These are phyloP conservation scores for Penicillium concentricum DNA, from an alignment of 2,329 filamentous ascomycete genomes.

Conservation along the genomic window DNA sequence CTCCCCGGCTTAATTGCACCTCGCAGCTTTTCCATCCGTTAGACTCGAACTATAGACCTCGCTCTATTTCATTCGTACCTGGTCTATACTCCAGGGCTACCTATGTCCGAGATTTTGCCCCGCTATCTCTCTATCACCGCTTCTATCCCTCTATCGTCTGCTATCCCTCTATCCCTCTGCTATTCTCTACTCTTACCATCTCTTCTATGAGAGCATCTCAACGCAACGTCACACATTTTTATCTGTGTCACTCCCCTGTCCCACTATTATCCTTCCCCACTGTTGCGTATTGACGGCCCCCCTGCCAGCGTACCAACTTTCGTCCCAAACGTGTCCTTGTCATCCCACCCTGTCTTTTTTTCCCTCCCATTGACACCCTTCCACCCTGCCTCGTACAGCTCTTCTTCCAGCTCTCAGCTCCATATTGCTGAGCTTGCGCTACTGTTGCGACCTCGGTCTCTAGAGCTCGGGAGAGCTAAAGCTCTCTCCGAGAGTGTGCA, in stretches of 20 bases:
- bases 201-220: not conserved
- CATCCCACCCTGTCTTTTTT: not conserved
- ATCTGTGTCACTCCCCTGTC: conserved; percentile 17
- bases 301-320: conserved; percentile 1
- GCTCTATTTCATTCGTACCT: not conserved
- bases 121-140: conserved; percentile 1
- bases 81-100: no score
- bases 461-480: conserved; percentile 15
- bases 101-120: not conserved
- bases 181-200: no score
- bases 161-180: not conserved
- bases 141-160: not conserved
- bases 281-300: conserved; percentile 11
- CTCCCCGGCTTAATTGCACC: conserved; percentile 14
- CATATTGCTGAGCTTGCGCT: conserved; percentile 1
- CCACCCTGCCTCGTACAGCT: not conserved
- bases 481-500: conserved; percentile 10
- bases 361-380: not conserved
- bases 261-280: conserved; percentile 24
- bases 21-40: conserved; percentile 8
- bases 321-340: conserved; percentile 3
- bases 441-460: not conserved
- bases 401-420: not conserved
- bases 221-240: conserved; percentile 11
- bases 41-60: not conserved